These are phyloP conservation scores for Nemophila menziesii DNA, from an alignment of 257 asterid genomes.

Conservation along the genomic window DNA sequence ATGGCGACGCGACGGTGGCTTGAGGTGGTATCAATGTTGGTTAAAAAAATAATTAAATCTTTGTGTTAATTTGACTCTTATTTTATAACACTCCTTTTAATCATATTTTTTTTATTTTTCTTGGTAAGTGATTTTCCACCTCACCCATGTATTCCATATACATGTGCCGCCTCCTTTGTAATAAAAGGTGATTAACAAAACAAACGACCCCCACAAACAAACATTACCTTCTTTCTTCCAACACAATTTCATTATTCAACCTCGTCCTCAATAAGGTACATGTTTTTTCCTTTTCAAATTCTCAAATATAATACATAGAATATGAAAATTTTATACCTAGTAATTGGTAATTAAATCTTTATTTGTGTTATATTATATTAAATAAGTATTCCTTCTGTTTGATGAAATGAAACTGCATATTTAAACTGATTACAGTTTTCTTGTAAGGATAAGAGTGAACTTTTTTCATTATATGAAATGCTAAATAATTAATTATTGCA, in stretches of 20 bases:
- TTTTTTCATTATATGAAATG: too few relatives aligned
- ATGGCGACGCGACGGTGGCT: too few relatives aligned
- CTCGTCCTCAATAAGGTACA: not conserved
- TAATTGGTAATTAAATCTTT: too few relatives aligned
- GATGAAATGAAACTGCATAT: too few relatives aligned
- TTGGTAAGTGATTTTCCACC: not conserved
- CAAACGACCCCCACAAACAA: not conserved
- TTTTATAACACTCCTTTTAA: not conserved
- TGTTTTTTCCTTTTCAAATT: not conserved
- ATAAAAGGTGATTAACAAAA: not conserved
- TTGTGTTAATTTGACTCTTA: not conserved
- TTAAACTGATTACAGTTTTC: too few relatives aligned
- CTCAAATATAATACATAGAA: not conserved
- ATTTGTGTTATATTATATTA: too few relatives aligned
- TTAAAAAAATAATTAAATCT: not conserved
- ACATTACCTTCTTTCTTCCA: not conserved
- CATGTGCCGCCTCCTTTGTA: slow-evolving; percentile 1
- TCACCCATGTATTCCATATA: not conserved
- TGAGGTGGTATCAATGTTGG: too few relatives aligned
- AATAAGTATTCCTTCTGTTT: too few relatives aligned
- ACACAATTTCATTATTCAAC: not conserved
- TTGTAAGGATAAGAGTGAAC: too few relatives aligned
- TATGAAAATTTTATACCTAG: too few relatives aligned
- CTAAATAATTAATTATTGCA: too few relatives aligned
- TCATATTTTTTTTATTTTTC: too few relatives aligned